Percentiles rank a stretch among this genome's conserved stretches.
phyloP scores from a whole-genome alignment of 441 rosid species.

The Populus tomentosa region DNA sequence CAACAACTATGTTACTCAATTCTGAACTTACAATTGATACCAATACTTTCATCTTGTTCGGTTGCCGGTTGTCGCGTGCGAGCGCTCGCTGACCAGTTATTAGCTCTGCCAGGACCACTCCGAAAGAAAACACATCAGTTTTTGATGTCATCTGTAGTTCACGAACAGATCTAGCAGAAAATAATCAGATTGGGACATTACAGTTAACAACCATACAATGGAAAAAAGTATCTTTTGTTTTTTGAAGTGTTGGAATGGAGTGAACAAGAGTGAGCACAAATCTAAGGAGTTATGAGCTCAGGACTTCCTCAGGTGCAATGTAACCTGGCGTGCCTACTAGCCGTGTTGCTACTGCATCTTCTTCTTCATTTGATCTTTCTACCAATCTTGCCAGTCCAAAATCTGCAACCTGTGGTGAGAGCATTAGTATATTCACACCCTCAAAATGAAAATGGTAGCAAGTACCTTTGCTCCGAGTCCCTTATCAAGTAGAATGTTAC shows the following conservation, averaged over 20 bases:
- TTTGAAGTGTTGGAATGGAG: no score
- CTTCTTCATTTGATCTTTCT: constrained; percentile 29
- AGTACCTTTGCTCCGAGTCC: constrained; percentile 37
- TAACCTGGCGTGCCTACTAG: constrained; percentile 39
- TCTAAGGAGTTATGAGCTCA: not conserved
- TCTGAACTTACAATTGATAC: constrained; percentile 26
- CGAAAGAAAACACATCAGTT: constrained; percentile 38
- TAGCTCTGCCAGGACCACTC: constrained; percentile 39
- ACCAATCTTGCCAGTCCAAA: constrained; percentile 40
- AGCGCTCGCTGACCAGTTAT: constrained; percentile 29
- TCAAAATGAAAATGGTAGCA: not conserved
- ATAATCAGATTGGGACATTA: not conserved
- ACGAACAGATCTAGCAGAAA: constrained; percentile 22
- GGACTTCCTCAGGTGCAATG: constrained; percentile 37
- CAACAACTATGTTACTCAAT: not conserved
- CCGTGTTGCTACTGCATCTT: constrained; percentile 21
- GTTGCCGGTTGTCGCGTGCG: constrained; percentile 19
- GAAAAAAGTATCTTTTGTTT: not conserved
- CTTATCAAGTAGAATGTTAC: constrained; percentile 39
- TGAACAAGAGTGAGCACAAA: no score
- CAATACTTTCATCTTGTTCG: constrained; percentile 24
- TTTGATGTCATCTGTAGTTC: constrained; percentile 32
- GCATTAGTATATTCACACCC: not conserved
- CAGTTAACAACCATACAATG: not conserved
- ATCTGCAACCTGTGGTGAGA: constrained; percentile 27